A percentile compares a stretch with the other conserved stretches of the same genome.
These are phyloP conservation scores for Porcisia deanei DNA, from an alignment of 208 protist genomes.

Conservation along the genomic window DNA sequence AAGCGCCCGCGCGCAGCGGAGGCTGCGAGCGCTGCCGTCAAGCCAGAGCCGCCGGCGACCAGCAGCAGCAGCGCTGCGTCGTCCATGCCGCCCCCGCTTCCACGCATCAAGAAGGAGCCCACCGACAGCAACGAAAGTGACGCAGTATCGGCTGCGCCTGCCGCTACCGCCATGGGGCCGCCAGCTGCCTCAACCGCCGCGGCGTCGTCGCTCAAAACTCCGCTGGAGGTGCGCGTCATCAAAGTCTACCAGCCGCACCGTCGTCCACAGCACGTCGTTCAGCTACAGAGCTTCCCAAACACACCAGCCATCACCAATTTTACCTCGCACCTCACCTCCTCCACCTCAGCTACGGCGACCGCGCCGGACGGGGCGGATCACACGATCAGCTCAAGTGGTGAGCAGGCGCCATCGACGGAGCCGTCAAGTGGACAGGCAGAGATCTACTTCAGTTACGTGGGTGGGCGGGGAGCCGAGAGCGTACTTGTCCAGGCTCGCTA, in stretches of 20 bases:
- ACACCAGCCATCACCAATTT: slow-evolving; percentile 66
- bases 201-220: slow-evolving; percentile 7
- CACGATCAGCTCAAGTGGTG: not conserved
- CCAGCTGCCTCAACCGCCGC: not conserved
- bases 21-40: slow-evolving; percentile 4
- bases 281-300: slow-evolving; percentile 69
- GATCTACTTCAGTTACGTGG: slow-evolving; percentile 60
- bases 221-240: slow-evolving; percentile 38
- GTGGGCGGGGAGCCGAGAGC: slow-evolving; percentile 67
- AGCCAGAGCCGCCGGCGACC: slow-evolving; percentile 20
- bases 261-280: slow-evolving; percentile 50
- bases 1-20: slow-evolving; percentile 27
- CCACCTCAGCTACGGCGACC: not conserved
- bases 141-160: not conserved
- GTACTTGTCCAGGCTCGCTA: slow-evolving; percentile 69
- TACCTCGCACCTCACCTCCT: slow-evolving; percentile 35
- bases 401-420: slow-evolving; percentile 23
- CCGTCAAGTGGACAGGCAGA: slow-evolving; percentile 43
- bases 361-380: slow-evolving; percentile 1
- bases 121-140: slow-evolving; percentile 1
- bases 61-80: slow-evolving; percentile 6
- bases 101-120: slow-evolving; percentile 28
- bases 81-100: slow-evolving; percentile 18
- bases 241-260: slow-evolving; percentile 64
- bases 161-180: slow-evolving; percentile 9